A percentile compares a stretch with the other conserved stretches of the same genome.
phyloP scores from a whole-genome alignment of 2,329 filamentous ascomycete species.

The Pyrenochaeta sp. region DNA sequence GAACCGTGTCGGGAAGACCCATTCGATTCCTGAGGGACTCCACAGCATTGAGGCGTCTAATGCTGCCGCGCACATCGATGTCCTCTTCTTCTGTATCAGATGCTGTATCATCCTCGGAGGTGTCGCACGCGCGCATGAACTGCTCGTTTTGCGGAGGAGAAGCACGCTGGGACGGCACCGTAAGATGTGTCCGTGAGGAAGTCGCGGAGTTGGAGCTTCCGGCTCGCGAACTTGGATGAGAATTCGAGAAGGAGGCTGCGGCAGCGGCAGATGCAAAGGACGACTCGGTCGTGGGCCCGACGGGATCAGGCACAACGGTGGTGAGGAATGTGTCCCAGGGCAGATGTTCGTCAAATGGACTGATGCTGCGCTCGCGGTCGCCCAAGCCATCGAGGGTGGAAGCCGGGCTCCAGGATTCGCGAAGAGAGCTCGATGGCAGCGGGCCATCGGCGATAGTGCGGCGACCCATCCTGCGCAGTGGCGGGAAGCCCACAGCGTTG shows the following conservation, averaged over 20 bases:
- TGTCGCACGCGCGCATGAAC: constrained; percentile 62
- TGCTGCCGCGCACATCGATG: constrained; percentile 27
- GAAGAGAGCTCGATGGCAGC: constrained; percentile 47
- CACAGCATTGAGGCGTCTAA: constrained; percentile 25
- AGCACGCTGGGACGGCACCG: constrained; percentile 46
- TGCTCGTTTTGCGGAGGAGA: constrained; percentile 48
- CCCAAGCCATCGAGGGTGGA: constrained; percentile 74
- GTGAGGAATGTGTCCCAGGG: constrained; percentile 83
- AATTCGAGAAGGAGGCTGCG: constrained; percentile 58
- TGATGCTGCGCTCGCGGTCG: constrained; percentile 84
- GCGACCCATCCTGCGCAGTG: constrained; percentile 50
- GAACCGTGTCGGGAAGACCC: constrained; percentile 12
- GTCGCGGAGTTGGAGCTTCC: constrained; percentile 55
- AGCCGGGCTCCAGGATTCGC: constrained; percentile 49
- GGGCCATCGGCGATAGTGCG: constrained; percentile 48
- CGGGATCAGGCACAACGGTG: constrained; percentile 82
- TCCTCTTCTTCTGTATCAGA: constrained; percentile 65
- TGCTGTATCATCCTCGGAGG: constrained; percentile 50
- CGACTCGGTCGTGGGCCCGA: constrained; percentile 79
- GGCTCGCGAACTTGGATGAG: constrained; percentile 51
- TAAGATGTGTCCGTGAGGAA: constrained; percentile 50
- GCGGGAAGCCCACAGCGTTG: constrained; percentile 44
- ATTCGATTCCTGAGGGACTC: constrained; percentile 25
- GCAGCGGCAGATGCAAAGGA: constrained; percentile 78
- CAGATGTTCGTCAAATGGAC: constrained; percentile 63